Base-by-base conservation (phyloP, 2,329 filamentous ascomycete species). In the Hansfordia pulvinata region DNA sequence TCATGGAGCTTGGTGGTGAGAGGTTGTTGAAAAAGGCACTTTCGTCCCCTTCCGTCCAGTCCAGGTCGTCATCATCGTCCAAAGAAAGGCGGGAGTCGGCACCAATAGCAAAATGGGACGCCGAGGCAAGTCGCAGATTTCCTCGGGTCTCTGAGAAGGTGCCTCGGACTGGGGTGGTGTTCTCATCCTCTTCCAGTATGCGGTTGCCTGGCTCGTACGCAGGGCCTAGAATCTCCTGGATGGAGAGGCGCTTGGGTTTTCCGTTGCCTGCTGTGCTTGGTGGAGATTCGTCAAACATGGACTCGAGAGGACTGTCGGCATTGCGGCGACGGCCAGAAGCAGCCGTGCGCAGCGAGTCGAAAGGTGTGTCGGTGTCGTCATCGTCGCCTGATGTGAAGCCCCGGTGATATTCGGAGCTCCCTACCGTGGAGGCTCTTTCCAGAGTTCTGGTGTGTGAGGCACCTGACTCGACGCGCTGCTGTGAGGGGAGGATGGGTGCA, bases 261-360 rank as follows among this genome's bases (percentile, higher is more conserved):
- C 37, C 51, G 36, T 64, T 64, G 28, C 61, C 57, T 11, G 62
- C 61, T 1, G 66, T 64, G 43, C 64, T 68, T 6, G 71, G 68
- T 19, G 76, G 77, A 10, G 78, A 82, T 40, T 86, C 80, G 50
- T 86, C 79, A 49, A 85, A 86, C 60, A 85, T 80, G 14, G 73
- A 81, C 43, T 85, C 79, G 26, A 85, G 57, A 10, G 79, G 77
- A 16, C 76, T 78, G 44, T 82, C 73, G 24, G 73, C 64, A 18
- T 71, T 69, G 32, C 74, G 69, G 28, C 68, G 62, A 34, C 74
- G 77, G 34, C 68, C 65, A 8, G 78, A 83, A 20, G 68, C 75
- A 32, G 68, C 62, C 10, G 80, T 85, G 28, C 77, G 74, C 38
- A 84, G 53, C 17, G 80, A 85, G 54, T 86, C 81, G 49, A 74